phyloP scores from a whole-genome alignment of 768 basidiomycete genomes.

The Rubroboletus satanas region DNA sequence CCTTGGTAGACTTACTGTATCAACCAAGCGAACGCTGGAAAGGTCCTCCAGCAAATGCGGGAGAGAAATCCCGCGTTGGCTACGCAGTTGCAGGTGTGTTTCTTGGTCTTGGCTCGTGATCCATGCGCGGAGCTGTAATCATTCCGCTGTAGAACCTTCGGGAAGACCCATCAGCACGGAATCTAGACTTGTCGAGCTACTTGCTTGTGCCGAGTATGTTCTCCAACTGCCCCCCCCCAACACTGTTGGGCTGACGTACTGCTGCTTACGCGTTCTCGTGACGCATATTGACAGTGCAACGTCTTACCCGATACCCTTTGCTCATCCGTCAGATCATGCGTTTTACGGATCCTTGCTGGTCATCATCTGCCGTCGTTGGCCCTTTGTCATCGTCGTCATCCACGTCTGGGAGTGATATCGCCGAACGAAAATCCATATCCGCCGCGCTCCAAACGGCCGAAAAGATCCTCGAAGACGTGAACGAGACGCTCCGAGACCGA shows the following conservation, averaged over 20 bases:
- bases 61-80: slow-evolving; percentile 64
- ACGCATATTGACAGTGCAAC: slow-evolving; percentile 64
- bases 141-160: slow-evolving; percentile 54
- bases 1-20: slow-evolving; percentile 75
- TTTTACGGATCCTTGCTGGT: slow-evolving; percentile 57
- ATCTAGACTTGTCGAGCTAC: slow-evolving; percentile 87
- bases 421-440: slow-evolving; percentile 56
- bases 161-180: slow-evolving; percentile 73
- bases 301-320: slow-evolving; percentile 90
- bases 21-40: slow-evolving; percentile 78
- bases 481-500: slow-evolving; percentile 82
- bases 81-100: slow-evolving; percentile 58
- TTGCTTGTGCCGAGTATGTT: slow-evolving; percentile 83
- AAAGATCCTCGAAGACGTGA: slow-evolving; percentile 72
- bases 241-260: neutral
- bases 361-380: slow-evolving; percentile 11
- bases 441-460: slow-evolving; percentile 63
- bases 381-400: neutral
- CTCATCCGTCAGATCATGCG: slow-evolving; percentile 81
- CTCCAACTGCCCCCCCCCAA: neutral
- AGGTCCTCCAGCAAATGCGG: slow-evolving; percentile 68
- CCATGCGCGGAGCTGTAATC: neutral
- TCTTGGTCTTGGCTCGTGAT: slow-evolving; percentile 3
- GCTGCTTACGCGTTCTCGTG: neutral
- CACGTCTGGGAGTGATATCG: slow-evolving; percentile 15